Conservation (phyloP, 768 basidiomycete genomes). For the Rhodotorula paludigena region DNA sequence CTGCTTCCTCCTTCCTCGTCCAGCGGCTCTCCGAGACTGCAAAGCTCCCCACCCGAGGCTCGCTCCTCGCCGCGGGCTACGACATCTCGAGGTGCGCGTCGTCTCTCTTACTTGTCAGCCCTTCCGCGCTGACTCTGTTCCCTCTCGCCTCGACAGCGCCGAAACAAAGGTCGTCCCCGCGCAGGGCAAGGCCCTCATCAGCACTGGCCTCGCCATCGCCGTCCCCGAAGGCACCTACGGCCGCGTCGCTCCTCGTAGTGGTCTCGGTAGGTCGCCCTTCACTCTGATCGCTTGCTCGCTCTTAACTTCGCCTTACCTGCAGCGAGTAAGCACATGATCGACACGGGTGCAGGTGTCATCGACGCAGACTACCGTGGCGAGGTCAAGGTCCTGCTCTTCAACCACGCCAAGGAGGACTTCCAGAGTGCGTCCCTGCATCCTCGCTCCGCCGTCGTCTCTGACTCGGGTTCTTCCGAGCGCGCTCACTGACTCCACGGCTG, state of each 20-base stretch:
- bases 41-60: slow-evolving; percentile 78
- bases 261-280: slow-evolving; percentile 64
- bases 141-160: slow-evolving; percentile 55
- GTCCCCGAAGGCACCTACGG: slow-evolving; percentile 92
- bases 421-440: slow-evolving; percentile 56
- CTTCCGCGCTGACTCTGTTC: background rate
- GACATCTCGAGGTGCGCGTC: slow-evolving; percentile 79
- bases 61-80: slow-evolving; percentile 81
- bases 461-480: background rate
- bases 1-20: slow-evolving; percentile 47
- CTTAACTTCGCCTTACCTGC: background rate
- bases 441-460: background rate
- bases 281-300: background rate
- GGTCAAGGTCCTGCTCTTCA: slow-evolving; percentile 87
- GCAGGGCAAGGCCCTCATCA: slow-evolving; percentile 81
- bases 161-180: slow-evolving; percentile 79
- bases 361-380: slow-evolving; percentile 93
- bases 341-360: slow-evolving; percentile 94
- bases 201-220: slow-evolving; percentile 87
- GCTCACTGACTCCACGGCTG: background rate
- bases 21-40: slow-evolving; percentile 80
- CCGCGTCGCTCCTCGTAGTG: slow-evolving; percentile 90
- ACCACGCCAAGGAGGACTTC: slow-evolving; percentile 83
- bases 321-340: slow-evolving; percentile 97
- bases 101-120: background rate